These are phyloP conservation scores for Apiotrichum montevideense DNA, from an alignment of 1,284 basidiomycete species.

Conservation along the genomic window DNA sequence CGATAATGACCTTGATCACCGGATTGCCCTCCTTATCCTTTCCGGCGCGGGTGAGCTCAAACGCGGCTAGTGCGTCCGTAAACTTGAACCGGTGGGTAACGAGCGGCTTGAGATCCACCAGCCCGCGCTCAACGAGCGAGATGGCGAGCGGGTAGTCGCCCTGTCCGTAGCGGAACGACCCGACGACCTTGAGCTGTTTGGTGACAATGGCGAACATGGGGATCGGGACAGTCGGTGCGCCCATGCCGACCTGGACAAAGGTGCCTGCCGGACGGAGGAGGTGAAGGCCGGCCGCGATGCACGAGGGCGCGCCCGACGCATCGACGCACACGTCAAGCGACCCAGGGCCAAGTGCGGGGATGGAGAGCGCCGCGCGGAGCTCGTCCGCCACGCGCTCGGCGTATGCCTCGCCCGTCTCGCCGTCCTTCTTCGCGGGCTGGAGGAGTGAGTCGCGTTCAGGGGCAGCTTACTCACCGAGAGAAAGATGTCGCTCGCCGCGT, in stretches of 20 bases:
- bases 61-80: constrained; percentile 51
- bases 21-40: constrained; percentile 58
- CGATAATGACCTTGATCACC: constrained; percentile 47
- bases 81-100: constrained; percentile 57
- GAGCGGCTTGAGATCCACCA: constrained; percentile 53
- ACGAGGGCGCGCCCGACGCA: constrained; percentile 56
- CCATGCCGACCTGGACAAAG: constrained; percentile 47
- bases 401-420: constrained; percentile 64
- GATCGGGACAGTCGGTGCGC: constrained; percentile 33
- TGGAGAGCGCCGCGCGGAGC: constrained; percentile 47
- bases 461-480: constrained; percentile 49
- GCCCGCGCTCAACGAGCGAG: constrained; percentile 51
- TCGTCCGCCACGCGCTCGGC: constrained; percentile 51
- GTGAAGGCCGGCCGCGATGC: constrained; percentile 55
- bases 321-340: constrained; percentile 57
- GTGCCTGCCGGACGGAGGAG: constrained; percentile 60
- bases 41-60: constrained; percentile 55
- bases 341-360: constrained; percentile 48
- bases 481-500: constrained; percentile 77
- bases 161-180: constrained; percentile 47
- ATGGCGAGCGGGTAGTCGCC: constrained; percentile 52
- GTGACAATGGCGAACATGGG: constrained; percentile 42
- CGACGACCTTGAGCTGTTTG: constrained; percentile 43
- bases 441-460: constrained; percentile 7
- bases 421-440: constrained; percentile 52